phyloP scores from a whole-genome alignment of 2,329 filamentous ascomycete species.

The Fusarium phyllophilum region DNA sequence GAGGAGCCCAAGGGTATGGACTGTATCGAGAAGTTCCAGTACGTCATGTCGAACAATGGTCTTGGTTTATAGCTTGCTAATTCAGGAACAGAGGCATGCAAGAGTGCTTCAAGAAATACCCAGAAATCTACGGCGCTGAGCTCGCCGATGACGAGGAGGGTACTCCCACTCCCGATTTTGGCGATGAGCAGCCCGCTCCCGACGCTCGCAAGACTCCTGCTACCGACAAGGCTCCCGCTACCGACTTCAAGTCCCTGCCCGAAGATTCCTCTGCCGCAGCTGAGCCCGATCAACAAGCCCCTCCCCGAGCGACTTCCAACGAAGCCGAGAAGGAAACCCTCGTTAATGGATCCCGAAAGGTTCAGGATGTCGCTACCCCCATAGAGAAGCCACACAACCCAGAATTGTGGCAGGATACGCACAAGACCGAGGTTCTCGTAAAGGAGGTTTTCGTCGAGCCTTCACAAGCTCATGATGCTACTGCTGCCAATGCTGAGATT shows the following conservation, averaged over 20 bases:
- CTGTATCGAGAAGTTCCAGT: constrained; percentile 98
- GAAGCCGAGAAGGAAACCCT: constrained; percentile 4
- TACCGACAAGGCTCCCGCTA: not conserved
- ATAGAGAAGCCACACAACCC: constrained; percentile 21
- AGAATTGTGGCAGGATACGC: constrained; percentile 17
- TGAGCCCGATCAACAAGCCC: not conserved
- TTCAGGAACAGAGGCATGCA: constrained; percentile 81
- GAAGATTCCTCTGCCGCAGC: not conserved
- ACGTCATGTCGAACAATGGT: constrained; percentile 50
- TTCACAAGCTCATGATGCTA: constrained; percentile 43
- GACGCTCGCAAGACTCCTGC: constrained; percentile 12
- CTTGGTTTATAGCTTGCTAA: constrained; percentile 38
- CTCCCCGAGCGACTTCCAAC: not conserved
- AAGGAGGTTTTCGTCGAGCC: constrained; percentile 25
- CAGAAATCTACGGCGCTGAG: constrained; percentile 92
- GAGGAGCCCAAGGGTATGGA: constrained; percentile 98
- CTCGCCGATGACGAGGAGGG: constrained; percentile 77
- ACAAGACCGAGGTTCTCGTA: constrained; percentile 17
- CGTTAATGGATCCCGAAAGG: constrained; percentile 8
- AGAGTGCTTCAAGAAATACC: constrained; percentile 92
- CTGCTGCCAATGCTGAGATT: constrained; percentile 42
- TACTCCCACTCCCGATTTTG: constrained; percentile 44
- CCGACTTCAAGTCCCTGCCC: constrained; percentile 3
- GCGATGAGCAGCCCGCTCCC: constrained; percentile 43
- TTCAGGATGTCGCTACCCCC: constrained; percentile 23